Conservation (phyloP, 1,284 basidiomycete genomes). For the Rhodotorula sp. region DNA sequence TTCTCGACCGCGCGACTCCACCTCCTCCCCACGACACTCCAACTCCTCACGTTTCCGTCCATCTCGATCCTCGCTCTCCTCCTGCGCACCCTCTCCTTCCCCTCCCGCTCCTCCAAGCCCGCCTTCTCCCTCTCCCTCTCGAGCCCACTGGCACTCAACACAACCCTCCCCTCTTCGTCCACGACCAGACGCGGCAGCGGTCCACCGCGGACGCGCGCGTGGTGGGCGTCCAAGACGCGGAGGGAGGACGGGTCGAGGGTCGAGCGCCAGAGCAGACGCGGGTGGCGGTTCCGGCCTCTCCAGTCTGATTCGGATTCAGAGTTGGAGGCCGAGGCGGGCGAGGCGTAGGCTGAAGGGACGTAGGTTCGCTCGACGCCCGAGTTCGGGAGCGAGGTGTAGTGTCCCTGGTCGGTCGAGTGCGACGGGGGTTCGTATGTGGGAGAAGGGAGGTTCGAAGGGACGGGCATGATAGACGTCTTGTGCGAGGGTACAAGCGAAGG, state of each 20-base stretch:
- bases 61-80: background rate
- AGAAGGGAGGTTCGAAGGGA: background rate
- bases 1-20: slow-evolving; percentile 33
- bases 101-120: slow-evolving; percentile 5
- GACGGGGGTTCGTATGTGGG: background rate
- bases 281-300: slow-evolving; percentile 25
- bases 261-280: slow-evolving; percentile 33
- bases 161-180: background rate
- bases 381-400: background rate
- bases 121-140: slow-evolving; percentile 21
- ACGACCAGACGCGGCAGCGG: slow-evolving; percentile 23
- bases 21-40: slow-evolving; percentile 25
- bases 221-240: slow-evolving; percentile 25
- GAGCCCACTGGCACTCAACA: slow-evolving; percentile 1
- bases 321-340: too few species aligned
- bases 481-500: background rate
- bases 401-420: background rate
- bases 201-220: slow-evolving; percentile 25
- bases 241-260: slow-evolving; percentile 16
- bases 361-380: background rate
- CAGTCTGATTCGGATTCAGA: background rate
- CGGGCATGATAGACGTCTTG: background rate
- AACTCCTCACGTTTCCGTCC: background rate
- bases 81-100: slow-evolving; percentile 12
- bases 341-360: too few species aligned